Conservation (phyloP, 139 green algal genomes). For the Zygnema circumcarinatum region DNA sequence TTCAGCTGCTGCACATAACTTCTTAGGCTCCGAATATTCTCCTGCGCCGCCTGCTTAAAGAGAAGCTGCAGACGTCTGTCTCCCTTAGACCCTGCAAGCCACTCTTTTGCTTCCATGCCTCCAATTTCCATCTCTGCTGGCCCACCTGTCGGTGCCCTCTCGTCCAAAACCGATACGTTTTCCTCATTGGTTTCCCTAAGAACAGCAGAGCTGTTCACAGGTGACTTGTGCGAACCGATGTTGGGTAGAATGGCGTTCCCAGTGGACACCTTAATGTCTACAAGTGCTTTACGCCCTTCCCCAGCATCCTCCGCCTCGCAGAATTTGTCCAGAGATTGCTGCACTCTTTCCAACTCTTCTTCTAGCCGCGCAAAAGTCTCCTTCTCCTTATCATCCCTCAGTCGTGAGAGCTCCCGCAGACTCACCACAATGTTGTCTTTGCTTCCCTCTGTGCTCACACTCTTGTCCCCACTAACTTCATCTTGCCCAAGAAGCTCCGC, state of each 20-base stretch:
- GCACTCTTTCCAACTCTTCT: slow-evolving; percentile 28
- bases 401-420: slow-evolving; percentile 6
- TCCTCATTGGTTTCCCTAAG: background rate
- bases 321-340: slow-evolving; percentile 44
- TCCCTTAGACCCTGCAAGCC: slow-evolving; percentile 12
- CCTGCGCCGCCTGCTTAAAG: slow-evolving; percentile 54
- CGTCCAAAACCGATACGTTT: background rate
- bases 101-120: background rate
- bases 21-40: slow-evolving; percentile 55
- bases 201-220: background rate
- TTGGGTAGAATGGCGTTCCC: background rate
- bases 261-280: background rate
- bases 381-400: slow-evolving; percentile 28
- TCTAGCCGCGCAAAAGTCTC: slow-evolving; percentile 10
- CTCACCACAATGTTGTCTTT: background rate
- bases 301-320: background rate
- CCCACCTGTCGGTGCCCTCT: background rate
- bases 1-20: slow-evolving; percentile 59
- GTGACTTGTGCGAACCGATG: background rate
- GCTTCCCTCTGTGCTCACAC: background rate
- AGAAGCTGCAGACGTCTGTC: slow-evolving; percentile 46
- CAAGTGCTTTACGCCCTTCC: background rate
- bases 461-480: background rate
- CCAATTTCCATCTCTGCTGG: background rate
- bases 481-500: background rate